Evolutionary conservation across 2,329 filamentous ascomycete species (phyloP), one percentile per base, ranked within the genome.

Genomic region (Colletotrichum viniferum): DNA sequence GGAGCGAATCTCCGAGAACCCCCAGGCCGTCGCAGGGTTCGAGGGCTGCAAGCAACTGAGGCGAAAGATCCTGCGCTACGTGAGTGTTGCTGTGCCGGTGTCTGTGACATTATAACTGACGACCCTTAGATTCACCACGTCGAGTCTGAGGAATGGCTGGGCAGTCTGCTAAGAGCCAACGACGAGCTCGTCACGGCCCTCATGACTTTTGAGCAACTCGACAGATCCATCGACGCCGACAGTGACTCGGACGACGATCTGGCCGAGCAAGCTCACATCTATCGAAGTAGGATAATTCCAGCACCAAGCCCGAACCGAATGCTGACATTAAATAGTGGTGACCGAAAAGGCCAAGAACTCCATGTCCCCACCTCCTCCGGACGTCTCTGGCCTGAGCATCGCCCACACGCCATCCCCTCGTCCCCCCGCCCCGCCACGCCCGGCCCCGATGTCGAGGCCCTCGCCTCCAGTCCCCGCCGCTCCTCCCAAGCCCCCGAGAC

Each of bases 121-220:
- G 24, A 3, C n/a, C 26, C 12, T 3, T 71, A 93, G 91, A 98
- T 98, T 77, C 95, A 98, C 81, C 90, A 96, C 66, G 94, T 98
- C 14, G 95, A 98, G 82, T 93, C 92, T 10, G 96, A 98, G 81
- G 93, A 98, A 81, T 98, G 94, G 89, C 92, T 99, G 10, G 97
- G 96, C 56, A 93, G 95, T 76, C 89, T 99, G 6, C 92, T 99
- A 21, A 95, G 97, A 80, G 96, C 96, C 78, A 98, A 99, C 80
- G 97, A 99, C 80, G 95, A 98, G 84, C 92, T 99, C n/a, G 95
- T 98, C 55, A 94, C 94, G 77, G 95, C 96, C 2, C 89, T 99
- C 73, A 98, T 98, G 91, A 94, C 96, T 0, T 99, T 96, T 81
- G 96, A 98, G 84, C 95, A 98, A 79, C 91, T 98, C 77, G 96